These are phyloP conservation scores for Eremothecium coryli DNA, from an alignment of 1,139 yeast species.

Conservation along the genomic window DNA sequence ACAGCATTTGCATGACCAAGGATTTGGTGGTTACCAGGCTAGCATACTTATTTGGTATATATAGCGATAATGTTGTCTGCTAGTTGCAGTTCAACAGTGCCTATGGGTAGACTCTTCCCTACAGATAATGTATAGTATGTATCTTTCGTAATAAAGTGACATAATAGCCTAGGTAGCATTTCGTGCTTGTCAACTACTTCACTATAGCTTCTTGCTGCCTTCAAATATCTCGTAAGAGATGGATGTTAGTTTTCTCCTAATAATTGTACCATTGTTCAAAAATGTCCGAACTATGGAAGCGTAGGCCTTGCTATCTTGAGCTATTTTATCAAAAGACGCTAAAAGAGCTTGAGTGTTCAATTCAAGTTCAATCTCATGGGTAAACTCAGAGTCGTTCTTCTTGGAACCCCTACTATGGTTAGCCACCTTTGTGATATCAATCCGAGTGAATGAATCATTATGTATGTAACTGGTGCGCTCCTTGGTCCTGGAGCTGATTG, in stretches of 20 bases:
- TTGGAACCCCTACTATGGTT: slow-evolving; percentile 41
- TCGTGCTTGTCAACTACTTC: too few relatives aligned
- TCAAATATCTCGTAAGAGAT: slow-evolving; percentile 30
- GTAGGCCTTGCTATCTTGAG: slow-evolving; percentile 49
- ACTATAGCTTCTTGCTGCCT: slow-evolving; percentile 26
- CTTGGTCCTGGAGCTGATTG: slow-evolving; percentile 50
- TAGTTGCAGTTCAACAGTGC: too few relatives aligned
- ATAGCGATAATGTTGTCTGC: slow-evolving; percentile 35
- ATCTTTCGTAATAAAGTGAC: too few relatives aligned
- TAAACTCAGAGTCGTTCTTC: slow-evolving; percentile 33
- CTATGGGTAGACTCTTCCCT: too few relatives aligned
- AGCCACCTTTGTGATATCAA: slow-evolving; percentile 59
- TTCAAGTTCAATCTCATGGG: slow-evolving; percentile 62
- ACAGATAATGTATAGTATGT: too few relatives aligned
- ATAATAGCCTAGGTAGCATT: too few relatives aligned
- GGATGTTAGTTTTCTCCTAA: slow-evolving; percentile 36
- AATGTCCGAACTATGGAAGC: slow-evolving; percentile 66
- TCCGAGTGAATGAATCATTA: slow-evolving; percentile 57
- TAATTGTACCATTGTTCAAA: slow-evolving; percentile 57
- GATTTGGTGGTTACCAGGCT: slow-evolving; percentile 85
- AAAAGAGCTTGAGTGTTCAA: slow-evolving; percentile 57
- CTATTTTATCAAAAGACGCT: slow-evolving; percentile 47
- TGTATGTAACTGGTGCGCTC: slow-evolving; percentile 57
- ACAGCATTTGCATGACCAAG: slow-evolving; percentile 89
- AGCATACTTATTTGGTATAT: slow-evolving; percentile 80